phyloP scores from a whole-genome alignment of 164 flowering plant species.

The Platanus orientalis region DNA sequence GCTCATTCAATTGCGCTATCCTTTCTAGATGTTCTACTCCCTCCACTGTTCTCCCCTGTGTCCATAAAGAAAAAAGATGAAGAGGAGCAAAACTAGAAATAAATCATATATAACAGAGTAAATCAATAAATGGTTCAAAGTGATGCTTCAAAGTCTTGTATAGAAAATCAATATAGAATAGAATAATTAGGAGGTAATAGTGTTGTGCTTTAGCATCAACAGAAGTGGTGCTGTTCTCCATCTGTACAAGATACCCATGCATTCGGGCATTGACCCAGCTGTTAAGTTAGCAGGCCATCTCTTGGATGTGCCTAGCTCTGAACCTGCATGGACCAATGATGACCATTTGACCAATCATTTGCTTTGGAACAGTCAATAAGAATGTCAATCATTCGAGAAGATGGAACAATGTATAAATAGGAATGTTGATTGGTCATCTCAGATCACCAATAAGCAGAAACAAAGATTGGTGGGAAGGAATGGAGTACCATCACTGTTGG shows the following conservation, averaged over 20 bases:
- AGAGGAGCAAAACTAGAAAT: conserved; percentile 6
- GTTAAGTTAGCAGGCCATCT: neutral
- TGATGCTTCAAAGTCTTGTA: neutral
- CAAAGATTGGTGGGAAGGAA: neutral
- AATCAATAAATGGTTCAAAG: neutral
- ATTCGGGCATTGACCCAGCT: neutral
- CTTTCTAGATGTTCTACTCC: conserved; percentile 69
- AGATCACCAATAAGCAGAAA: neutral
- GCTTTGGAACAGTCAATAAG: too few species aligned
- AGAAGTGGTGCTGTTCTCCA: neutral
- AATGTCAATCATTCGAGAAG: neutral
- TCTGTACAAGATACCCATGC: neutral
- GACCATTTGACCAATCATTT: neutral
- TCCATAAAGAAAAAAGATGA: neutral
- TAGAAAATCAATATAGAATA: neutral
- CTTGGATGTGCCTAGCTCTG: neutral
- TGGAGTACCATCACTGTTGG: neutral
- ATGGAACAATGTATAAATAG: neutral
- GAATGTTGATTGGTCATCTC: neutral
- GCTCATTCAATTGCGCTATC: conserved; percentile 57
- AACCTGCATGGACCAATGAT: neutral
- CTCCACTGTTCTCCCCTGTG: conserved; percentile 56
- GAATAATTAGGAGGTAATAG: neutral
- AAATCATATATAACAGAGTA: neutral
- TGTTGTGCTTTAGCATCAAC: neutral